Evolutionary conservation across 495 filamentous ascomycete species (phyloP).

Genomic region (Aspergillus steynii): DNA sequence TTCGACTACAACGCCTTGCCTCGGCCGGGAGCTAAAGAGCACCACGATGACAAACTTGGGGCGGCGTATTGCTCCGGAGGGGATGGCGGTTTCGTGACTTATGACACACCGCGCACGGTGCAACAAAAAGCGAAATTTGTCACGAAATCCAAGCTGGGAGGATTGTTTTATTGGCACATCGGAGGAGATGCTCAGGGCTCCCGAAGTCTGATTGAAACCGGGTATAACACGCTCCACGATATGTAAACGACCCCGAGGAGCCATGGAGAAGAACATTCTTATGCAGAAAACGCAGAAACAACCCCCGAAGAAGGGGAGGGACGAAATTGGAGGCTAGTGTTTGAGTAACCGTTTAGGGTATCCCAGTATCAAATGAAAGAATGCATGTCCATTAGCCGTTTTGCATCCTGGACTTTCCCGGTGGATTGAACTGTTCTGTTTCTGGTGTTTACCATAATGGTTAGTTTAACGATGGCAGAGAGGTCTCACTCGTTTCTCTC

Average conservation of each 20-base stretch:
- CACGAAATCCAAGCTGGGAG: constrained; percentile 72
- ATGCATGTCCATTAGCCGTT: not conserved
- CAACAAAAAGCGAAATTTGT: constrained; percentile 80
- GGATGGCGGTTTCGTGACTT: constrained; percentile 84
- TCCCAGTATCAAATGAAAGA: not conserved
- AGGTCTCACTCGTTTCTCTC: too few relatives aligned
- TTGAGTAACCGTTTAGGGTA: not conserved
- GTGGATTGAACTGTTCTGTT: not conserved
- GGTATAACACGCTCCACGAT: constrained; percentile 69
- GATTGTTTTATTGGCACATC: constrained; percentile 92
- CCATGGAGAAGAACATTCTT: not conserved
- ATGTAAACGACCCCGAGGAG: constrained; percentile 24
- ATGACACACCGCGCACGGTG: constrained; percentile 85
- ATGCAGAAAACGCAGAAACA: not conserved
- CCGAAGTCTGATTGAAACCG: constrained; percentile 72
- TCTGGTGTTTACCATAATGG: not conserved
- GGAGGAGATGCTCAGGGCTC: constrained; percentile 69
- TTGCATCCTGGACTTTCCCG: too few relatives aligned
- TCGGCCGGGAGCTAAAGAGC: constrained; percentile 66
- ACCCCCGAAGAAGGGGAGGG: not conserved
- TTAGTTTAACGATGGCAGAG: not conserved
- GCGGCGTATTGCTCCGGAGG: constrained; percentile 78
- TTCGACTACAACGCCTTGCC: constrained; percentile 84
- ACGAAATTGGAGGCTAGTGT: constrained; percentile 3
- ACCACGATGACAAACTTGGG: constrained; percentile 63